Evolutionary conservation across 768 basidiomycete genomes (phyloP).

Genomic region (Bullera alba): DNA sequence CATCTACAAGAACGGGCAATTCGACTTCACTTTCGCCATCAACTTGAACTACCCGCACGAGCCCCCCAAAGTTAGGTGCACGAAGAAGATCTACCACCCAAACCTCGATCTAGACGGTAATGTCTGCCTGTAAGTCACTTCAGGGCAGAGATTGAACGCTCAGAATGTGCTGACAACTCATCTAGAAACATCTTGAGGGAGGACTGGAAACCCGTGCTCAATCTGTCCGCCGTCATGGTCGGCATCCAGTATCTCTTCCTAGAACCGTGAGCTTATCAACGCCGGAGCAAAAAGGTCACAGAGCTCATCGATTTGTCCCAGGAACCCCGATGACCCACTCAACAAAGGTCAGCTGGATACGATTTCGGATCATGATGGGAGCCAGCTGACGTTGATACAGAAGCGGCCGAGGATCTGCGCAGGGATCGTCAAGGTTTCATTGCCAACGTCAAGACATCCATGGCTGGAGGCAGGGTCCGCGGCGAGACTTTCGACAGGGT

Average conservation of each 20-base stretch:
- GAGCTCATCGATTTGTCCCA: slow-evolving; percentile 8
- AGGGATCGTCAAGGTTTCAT: slow-evolving; percentile 77
- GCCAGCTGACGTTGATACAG: slow-evolving; percentile 50
- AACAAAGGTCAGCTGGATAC: slow-evolving; percentile 71
- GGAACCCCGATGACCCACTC: slow-evolving; percentile 91
- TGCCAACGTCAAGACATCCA: slow-evolving; percentile 74
- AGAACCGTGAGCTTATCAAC: slow-evolving; percentile 56
- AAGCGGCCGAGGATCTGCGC: slow-evolving; percentile 90
- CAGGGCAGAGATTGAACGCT: background rate
- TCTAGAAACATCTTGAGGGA: slow-evolving; percentile 81
- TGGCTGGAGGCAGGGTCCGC: slow-evolving; percentile 73
- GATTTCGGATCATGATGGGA: slow-evolving; percentile 19
- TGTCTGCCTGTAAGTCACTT: slow-evolving; percentile 63
- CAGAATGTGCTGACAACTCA: slow-evolving; percentile 4
- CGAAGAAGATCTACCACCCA: slow-evolving; percentile 97
- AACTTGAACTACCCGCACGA: slow-evolving; percentile 98
- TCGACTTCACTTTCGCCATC: slow-evolving; percentile 90
- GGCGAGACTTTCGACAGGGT: slow-evolving; percentile 77
- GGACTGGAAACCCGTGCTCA: slow-evolving; percentile 97
- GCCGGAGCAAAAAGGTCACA: background rate
- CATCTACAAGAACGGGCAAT: slow-evolving; percentile 95
- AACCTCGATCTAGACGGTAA: slow-evolving; percentile 98
- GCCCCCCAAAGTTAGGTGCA: slow-evolving; percentile 97
- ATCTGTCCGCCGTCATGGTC: slow-evolving; percentile 96
- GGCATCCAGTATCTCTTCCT: slow-evolving; percentile 97